These are phyloP conservation scores for Thamnidium elegans DNA, from an alignment of 192 early-diverging fungal genomes.

Conservation along the genomic window DNA sequence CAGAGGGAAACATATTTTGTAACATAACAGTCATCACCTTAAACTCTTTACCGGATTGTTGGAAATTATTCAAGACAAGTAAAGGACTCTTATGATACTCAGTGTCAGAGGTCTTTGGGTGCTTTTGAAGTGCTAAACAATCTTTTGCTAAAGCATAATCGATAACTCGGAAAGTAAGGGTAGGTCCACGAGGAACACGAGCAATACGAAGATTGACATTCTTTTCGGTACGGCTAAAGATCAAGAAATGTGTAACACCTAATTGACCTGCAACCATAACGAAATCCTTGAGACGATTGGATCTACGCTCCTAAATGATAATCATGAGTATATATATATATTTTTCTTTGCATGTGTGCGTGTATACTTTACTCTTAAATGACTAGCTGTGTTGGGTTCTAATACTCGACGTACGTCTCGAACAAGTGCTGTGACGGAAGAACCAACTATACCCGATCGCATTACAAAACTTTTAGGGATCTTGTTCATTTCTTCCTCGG, in stretches of 20 bases:
- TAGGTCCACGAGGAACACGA: conserved; percentile 89
- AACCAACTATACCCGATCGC: conserved; percentile 80
- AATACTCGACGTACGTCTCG: conserved; percentile 81
- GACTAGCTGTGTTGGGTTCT: conserved; percentile 93
- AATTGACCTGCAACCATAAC: conserved; percentile 81
- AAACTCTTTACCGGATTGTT: conserved; percentile 67
- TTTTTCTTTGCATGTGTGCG: background rate
- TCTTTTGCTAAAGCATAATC: conserved; percentile 83
- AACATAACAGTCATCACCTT: conserved; percentile 93
- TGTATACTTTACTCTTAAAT: conserved; percentile 63
- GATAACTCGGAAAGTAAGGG: conserved; percentile 80
- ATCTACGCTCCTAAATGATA: conserved; percentile 69
- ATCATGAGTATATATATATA: background rate
- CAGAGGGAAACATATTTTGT: conserved; percentile 96
- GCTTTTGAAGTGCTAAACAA: conserved; percentile 72
- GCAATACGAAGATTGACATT: conserved; percentile 83
- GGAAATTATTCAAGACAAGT: conserved; percentile 81
- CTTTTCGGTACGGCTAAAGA: conserved; percentile 83
- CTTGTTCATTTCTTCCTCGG: conserved; percentile 49
- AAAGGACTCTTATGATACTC: conserved; percentile 82
- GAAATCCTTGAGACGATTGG: conserved; percentile 93
- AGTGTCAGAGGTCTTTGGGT: conserved; percentile 71
- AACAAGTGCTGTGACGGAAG: conserved; percentile 75
- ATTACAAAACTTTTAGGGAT: conserved; percentile 90
- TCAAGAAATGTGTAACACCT: conserved; percentile 82